These are phyloP conservation scores for Inga leiocalycina DNA, from an alignment of 306 rosid genomes.

Conservation along the genomic window DNA sequence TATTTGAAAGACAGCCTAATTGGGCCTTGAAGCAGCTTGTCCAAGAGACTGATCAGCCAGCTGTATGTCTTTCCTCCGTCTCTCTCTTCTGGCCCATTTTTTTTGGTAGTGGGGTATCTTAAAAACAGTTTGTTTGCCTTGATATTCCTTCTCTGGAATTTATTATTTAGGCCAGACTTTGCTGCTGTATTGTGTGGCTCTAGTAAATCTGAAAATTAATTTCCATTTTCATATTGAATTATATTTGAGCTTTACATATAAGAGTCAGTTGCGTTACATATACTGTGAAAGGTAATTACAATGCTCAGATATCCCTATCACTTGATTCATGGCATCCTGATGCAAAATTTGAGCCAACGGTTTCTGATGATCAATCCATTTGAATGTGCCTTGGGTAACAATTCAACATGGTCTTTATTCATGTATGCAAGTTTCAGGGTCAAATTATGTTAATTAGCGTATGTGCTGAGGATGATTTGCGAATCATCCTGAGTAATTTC, in stretches of 20 bases:
- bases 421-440: background rate
- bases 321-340: background rate
- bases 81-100: background rate
- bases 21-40: slow-evolving; percentile 99
- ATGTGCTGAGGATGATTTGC: background rate
- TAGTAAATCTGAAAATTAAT: background rate
- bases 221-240: slow-evolving; percentile 1
- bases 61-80: slow-evolving; percentile 49
- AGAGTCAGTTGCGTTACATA: slow-evolving; percentile 11
- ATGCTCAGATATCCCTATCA: background rate
- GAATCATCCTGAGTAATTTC: background rate
- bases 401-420: background rate
- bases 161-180: background rate
- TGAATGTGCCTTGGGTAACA: background rate
- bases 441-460: background rate
- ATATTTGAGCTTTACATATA: background rate
- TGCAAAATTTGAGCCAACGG: background rate
- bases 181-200: background rate
- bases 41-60: slow-evolving; percentile 98
- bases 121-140: background rate
- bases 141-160: background rate
- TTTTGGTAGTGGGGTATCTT: background rate
- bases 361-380: background rate
- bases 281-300: background rate
- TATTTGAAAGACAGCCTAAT: slow-evolving; percentile 96